Base-by-base conservation (phyloP, 208 protist species). In the Leptomonas seymouri region DNA sequence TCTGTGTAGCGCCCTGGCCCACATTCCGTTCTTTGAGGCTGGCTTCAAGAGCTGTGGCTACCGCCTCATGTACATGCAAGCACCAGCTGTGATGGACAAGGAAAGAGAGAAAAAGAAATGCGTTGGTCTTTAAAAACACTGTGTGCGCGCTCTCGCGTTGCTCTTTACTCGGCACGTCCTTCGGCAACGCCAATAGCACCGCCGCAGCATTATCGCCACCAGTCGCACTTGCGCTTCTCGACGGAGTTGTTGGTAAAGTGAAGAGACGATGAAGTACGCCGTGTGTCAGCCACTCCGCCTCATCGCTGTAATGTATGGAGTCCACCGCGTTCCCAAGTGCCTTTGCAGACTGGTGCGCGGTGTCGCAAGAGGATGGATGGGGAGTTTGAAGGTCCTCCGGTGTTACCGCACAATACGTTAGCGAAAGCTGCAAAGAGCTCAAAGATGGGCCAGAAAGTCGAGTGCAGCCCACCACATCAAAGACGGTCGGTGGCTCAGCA, bases 1-100 rank as follows among this genome's bases (percentile, higher is more conserved):
- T 30, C 20, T 49, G 16, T 0, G 50, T 27, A 9, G 28, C 44
- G 25, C 0, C 41, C 4, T 3, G 25, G 27, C 34, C n/a, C 23
- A 23, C 0, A 23, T 30, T n/a, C 56, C 11, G 28, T 0, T 27
- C 44, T 27, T 9, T 14, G 21, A 9, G 39, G 7, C 56, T 41
- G 16, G 58, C 51, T 5, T 31, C 12, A n/a, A 75, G 27, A 14
- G 45, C 54, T 20, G 8, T 21, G n/a, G 44, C 42, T 0, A 76
- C 49, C 16, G 55, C n/a, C n/a, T 25, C 48, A 28, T 70, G 62
- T 3, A 76, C 36, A 25, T 59, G 25, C 18, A 34, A 28, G 23
- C 71, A 76, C 71, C 71, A 76, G 11, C 39, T 70, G 63, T 57
- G 63, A n/a, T 76, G 71, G 25, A 76, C 71, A 5, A 66, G 56